Base-by-base conservation (phyloP, 202 grass and related monocot genomes). In the Sporobolus alterniflorus region DNA sequence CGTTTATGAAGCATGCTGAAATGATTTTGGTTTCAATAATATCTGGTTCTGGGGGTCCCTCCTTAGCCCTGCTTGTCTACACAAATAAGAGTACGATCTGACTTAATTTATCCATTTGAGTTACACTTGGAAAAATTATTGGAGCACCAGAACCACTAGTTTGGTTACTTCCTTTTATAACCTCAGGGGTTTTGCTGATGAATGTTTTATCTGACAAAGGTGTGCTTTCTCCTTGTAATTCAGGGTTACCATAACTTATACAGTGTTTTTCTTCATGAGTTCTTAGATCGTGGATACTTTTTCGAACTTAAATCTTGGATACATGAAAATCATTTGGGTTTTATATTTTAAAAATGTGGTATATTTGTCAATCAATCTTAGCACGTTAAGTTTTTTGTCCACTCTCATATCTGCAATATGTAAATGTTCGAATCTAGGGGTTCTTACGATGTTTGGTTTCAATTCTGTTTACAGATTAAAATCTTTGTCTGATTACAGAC, bases 381-480 rank as follows among this genome's bases (percentile, higher is more conserved):
- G 56, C 18, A 5, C 3, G 24, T 17, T 13, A n/a, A 16, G 29
- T 5, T 71, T 22, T 52, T 17, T 29, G 1, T 71, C 16, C 33
- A 41, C 74, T 48, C 2, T 18, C 52, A 44, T 79, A 11, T 47
- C 14, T 74, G 26, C 0, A 11, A 34, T 21, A 24, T 39, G 24
- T 47, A 44, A 15, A 60, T 59, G 39, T 60, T 80, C 7, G 40
- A 28, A 60, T 75, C 6, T 78, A 11, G 28, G 43, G 69, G 12
- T 67, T 50, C 66, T 90, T 6, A 78, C 67, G 33, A 7, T 11
- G 1, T 76, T 76, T 83, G 6, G 6, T 71, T 91, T 67, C 40
- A 63, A 30, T 60, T 77, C 56, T 64, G 29, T 83, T 40, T 78
- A 65, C 84, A 79, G 84, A 64, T 6, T 85, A 87, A 33, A 74